Evolutionary conservation across 2,329 filamentous ascomycete genomes (phyloP), one percentile per base, ranked within the genome.

Genomic region (Colletotrichum eleusines): DNA sequence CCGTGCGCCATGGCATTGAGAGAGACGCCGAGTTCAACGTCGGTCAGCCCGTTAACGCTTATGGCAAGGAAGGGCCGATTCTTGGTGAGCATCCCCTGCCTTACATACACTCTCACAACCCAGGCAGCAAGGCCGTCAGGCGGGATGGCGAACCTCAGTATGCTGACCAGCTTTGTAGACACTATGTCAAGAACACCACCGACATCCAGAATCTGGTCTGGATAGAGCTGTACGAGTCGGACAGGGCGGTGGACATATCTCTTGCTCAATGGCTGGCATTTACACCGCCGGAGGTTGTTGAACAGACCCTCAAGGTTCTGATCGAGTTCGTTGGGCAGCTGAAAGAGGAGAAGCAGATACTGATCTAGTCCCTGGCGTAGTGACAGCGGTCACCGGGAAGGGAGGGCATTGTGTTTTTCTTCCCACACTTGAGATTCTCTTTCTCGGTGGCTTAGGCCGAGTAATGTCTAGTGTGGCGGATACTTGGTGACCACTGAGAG

Each of bases 161-260:
- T 33, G 31, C 31, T 33, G 31, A 3, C 31, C 31, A 33, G 31
- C 4, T 7, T 4, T 33, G 31, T 33, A 33, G 7, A 33, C 31
- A 33, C 3, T 33, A 7, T 33, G 7, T 33, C 67, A 90, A 92
- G 74, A 93, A 92, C 77, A 90, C 86, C 0, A 90, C 88, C 0
- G 82, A 88, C 1, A 88, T 85, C 0, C 88, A 92, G 71, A 88
- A 90, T 60, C 82, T 93, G 4, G 84, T 90, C 5, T 92, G 88
- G 87, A 87, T 92, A 38, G 91, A 92, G 77, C 86, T 92, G 23
- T 92, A 91, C 83, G 91, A 91, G 80, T 88, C 86, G 51, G 89
- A 92, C 72, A 85, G 87, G 2, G 89, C 92, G 1, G 88, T 87
- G 0, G 91, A 93, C 75, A 90, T 93, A 72, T 86, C 88, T 0